Conservation (phyloP, 2,329 filamentous ascomycete genomes). For the Neopestalotiopsis sp. region DNA sequence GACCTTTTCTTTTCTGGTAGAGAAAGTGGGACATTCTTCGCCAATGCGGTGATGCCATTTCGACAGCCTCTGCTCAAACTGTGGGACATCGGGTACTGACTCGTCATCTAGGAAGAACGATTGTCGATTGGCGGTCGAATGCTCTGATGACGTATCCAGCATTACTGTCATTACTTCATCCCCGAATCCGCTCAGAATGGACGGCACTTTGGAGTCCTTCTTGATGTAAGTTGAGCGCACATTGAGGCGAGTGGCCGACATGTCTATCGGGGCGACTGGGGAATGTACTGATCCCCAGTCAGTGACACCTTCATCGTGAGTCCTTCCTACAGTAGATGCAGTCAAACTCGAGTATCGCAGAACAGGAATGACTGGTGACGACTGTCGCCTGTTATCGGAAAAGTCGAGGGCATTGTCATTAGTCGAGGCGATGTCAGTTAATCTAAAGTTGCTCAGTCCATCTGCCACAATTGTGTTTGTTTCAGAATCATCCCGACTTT, state of each 20-base stretch:
- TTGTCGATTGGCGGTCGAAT: conserved; percentile 26
- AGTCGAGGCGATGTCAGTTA: conserved; percentile 38
- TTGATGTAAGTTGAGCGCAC: conserved; percentile 47
- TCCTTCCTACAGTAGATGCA: conserved; percentile 39
- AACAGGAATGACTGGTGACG: conserved; percentile 54
- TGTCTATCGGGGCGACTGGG: conserved; percentile 48
- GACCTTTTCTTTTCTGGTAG: conserved; percentile 51
- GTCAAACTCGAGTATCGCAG: conserved; percentile 41
- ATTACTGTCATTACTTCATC: conserved; percentile 48
- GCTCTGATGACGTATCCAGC: conserved; percentile 43
- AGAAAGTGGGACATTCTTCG: conserved; percentile 64
- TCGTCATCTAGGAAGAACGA: conserved; percentile 35
- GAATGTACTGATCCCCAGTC: conserved; percentile 59
- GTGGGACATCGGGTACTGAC: conserved; percentile 22
- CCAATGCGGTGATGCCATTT: conserved; percentile 63
- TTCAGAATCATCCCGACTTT: conserved; percentile 32
- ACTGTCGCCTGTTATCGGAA: conserved; percentile 46
- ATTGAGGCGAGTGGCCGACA: conserved; percentile 46
- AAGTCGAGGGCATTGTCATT: conserved; percentile 21
- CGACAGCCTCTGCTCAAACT: conserved; percentile 20
- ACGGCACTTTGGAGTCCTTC: conserved; percentile 25
- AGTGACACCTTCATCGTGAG: conserved; percentile 46
- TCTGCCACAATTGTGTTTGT: conserved; percentile 31
- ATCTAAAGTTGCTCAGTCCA: conserved; percentile 42
- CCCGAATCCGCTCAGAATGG: conserved; percentile 14